Evolutionary conservation across 2,329 filamentous ascomycete species (phyloP).

Genomic region (Verticillium alfalfae): DNA sequence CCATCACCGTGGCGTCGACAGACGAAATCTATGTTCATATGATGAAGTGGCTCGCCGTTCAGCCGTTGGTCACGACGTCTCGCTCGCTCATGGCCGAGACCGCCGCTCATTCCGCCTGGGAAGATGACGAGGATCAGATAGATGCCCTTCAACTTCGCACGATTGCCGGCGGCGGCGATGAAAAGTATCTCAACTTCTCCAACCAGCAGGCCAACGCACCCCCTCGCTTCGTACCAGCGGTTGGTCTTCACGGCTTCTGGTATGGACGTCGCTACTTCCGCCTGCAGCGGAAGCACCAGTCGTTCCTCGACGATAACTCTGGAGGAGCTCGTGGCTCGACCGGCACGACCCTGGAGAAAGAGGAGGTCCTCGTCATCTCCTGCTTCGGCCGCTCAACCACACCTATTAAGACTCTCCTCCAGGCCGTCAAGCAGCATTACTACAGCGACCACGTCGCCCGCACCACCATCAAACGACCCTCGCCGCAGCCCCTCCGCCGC

Average conservation of each 20-base stretch:
- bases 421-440: conserved; percentile 46
- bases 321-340: conserved; percentile 15
- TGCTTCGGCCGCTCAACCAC: conserved; percentile 45
- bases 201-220: conserved; percentile 48
- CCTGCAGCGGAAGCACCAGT: conserved; percentile 39
- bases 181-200: conserved; percentile 51
- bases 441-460: conserved; percentile 47
- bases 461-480: conserved; percentile 52
- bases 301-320: conserved; percentile 27
- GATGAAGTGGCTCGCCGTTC: conserved; percentile 51
- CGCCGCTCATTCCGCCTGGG: conserved; percentile 49
- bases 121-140: conserved; percentile 44
- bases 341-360: conserved; percentile 28
- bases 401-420: conserved; percentile 51
- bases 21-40: conserved; percentile 55
- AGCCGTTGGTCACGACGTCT: conserved; percentile 45
- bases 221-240: conserved; percentile 48
- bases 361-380: conserved; percentile 47
- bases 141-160: conserved; percentile 28
- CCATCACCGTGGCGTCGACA: conserved; percentile 45
- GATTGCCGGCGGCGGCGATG: conserved; percentile 25
- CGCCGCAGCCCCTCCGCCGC: conserved; percentile 34
- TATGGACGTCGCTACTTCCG: conserved; percentile 44
- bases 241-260: conserved; percentile 51
- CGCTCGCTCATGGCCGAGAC: conserved; percentile 52